phyloP scores from a whole-genome alignment of 2,329 filamentous ascomycete species.

The Neophaeococcomyces mojaviensis region DNA sequence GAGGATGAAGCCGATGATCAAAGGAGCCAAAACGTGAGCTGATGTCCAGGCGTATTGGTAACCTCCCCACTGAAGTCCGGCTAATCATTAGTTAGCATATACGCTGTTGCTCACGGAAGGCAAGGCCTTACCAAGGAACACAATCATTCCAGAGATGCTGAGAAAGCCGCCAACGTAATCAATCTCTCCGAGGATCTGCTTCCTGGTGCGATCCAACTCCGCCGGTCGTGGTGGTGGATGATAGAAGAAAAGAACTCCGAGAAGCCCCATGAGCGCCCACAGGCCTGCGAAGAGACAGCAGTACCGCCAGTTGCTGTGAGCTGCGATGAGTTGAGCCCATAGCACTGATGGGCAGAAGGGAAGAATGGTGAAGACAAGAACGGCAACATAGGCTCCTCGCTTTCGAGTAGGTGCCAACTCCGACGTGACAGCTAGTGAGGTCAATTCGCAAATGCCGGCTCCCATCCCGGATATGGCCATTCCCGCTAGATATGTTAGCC shows the following conservation, averaged over 20 bases:
- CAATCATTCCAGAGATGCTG: constrained; percentile 39
- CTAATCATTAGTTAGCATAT: constrained; percentile 13
- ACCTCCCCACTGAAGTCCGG: constrained; percentile 46
- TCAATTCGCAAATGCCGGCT: constrained; percentile 61
- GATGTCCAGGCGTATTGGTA: constrained; percentile 40
- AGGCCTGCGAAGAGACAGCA: constrained; percentile 21
- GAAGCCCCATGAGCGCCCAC: constrained; percentile 35
- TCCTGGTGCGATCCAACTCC: constrained; percentile 17
- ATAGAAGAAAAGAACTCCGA: constrained; percentile 37
- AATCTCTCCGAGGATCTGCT: constrained; percentile 37
- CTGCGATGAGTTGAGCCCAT: constrained; percentile 50
- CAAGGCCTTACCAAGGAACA: constrained; percentile 27
- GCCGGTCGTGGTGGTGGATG: constrained; percentile 39
- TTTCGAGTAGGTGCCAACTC: constrained; percentile 62
- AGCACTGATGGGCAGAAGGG: constrained; percentile 57
- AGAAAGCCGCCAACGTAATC: constrained; percentile 46
- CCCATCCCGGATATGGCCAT: constrained; percentile 56
- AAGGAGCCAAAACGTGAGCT: constrained; percentile 38
- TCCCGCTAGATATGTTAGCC: constrained; percentile 38
- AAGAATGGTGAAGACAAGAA: constrained; percentile 53
- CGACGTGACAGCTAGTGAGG: constrained; percentile 58
- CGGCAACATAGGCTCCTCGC: constrained; percentile 55
- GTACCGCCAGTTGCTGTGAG: constrained; percentile 15
- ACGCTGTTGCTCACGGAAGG: background rate
- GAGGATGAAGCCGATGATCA: constrained; percentile 37